Base-by-base conservation (phyloP, 768 basidiomycete species). In the Mycena epipterygia region DNA sequence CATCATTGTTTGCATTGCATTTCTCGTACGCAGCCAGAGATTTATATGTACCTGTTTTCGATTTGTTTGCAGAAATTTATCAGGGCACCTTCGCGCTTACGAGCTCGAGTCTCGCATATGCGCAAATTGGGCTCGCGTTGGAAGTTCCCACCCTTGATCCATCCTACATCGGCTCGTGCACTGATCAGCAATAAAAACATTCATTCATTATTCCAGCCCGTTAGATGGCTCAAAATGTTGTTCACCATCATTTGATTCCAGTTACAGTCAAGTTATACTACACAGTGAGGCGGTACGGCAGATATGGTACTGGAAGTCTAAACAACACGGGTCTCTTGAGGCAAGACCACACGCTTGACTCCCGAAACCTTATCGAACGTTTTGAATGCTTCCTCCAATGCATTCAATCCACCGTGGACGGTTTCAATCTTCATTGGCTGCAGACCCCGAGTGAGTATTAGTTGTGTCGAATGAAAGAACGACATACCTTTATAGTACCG, bases 401-500 rank as follows among this genome's bases (percentile, higher is more conserved):
- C n/a, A n/a, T n/a, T n/a, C n/a, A n/a, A n/a, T n/a, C n/a, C n/a
- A n/a, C n/a, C n/a, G n/a, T n/a, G n/a, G n/a, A n/a, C n/a, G n/a
- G n/a, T n/a, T n/a, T n/a, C n/a, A n/a, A n/a, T n/a, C n/a, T n/a
- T n/a, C n/a, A n/a, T n/a, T n/a, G n/a, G n/a, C n/a, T n/a, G n/a
- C n/a, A n/a, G n/a, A n/a, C n/a, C 63, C 25, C 61, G 51, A 53
- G 61, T 63, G 14, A 51, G 37, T 32, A 53, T 29, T 13, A 49
- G 14, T 29, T 33, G 44, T 35, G 13, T 32, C 29, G 29, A 16
- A 53, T 9, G 23, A 53, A 51, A 63, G 17, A 51, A 52, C 27
- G 33, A 25, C 63, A 44, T 33, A 35, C 63, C 63, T 55, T 64
- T 52, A 64, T 64, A 44, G 52, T 55, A 11, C 63, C 63, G 52